These are phyloP conservation scores for Saccharomyces paradoxus DNA, from an alignment of 805 yeast genomes.

Conservation along the genomic window DNA sequence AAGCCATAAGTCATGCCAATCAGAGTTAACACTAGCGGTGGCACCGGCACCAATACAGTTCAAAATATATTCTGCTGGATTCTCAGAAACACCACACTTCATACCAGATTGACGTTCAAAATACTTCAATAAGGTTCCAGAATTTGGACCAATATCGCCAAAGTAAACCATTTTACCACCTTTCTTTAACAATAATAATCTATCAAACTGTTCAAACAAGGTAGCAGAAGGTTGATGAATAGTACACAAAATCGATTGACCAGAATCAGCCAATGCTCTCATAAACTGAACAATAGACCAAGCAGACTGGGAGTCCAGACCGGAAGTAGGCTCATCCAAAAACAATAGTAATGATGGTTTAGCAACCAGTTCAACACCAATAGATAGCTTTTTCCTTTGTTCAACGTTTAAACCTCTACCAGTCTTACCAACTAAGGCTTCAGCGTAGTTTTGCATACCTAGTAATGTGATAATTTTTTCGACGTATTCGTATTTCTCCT, in stretches of 20 bases:
- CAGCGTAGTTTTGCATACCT: slow-evolving; percentile 64
- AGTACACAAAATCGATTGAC: slow-evolving; percentile 69
- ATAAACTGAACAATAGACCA: slow-evolving; percentile 64
- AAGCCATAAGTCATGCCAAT: slow-evolving; percentile 61
- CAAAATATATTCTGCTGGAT: slow-evolving; percentile 71
- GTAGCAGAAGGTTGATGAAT: slow-evolving; percentile 75
- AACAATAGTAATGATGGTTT: slow-evolving; percentile 55
- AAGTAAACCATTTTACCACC: slow-evolving; percentile 80
- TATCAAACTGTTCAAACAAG: slow-evolving; percentile 58
- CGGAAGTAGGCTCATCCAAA: slow-evolving; percentile 69
- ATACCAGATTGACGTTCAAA: slow-evolving; percentile 70
- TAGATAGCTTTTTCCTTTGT: slow-evolving; percentile 58
- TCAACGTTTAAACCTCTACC: slow-evolving; percentile 68
- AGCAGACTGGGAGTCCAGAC: slow-evolving; percentile 57
- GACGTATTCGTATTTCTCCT: slow-evolving; percentile 59
- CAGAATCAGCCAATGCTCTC: slow-evolving; percentile 59
- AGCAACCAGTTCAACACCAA: slow-evolving; percentile 67
- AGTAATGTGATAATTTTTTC: slow-evolving; percentile 58
- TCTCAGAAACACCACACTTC: slow-evolving; percentile 50
- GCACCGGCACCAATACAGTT: slow-evolving; percentile 79
- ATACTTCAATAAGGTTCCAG: slow-evolving; percentile 48
- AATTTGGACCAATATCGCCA: slow-evolving; percentile 69
- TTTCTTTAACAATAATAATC: slow-evolving; percentile 55
- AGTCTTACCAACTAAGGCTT: slow-evolving; percentile 71
- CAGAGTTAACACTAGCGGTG: slow-evolving; percentile 47